phyloP scores from a whole-genome alignment of 768 basidiomycete genomes.

The Lactarius akahatsu region DNA sequence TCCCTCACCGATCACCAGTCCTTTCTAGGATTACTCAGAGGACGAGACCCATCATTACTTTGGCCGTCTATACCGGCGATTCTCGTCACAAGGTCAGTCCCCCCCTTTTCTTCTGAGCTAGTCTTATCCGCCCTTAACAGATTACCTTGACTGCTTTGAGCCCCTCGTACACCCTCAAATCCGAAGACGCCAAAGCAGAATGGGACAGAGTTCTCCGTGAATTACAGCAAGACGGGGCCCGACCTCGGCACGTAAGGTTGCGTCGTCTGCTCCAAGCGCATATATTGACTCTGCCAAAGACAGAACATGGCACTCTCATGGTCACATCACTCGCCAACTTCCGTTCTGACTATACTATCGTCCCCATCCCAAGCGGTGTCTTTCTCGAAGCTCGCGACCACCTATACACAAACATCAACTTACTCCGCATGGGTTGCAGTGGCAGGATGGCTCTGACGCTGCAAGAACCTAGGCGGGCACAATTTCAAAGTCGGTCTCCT shows the following conservation, averaged over 20 bases:
- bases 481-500: constrained; percentile 4
- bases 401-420: constrained; percentile 78
- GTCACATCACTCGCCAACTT: constrained; percentile 85
- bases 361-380: constrained; percentile 70
- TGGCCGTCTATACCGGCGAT: constrained; percentile 79
- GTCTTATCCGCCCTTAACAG: constrained; percentile 36
- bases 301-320: constrained; percentile 67
- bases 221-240: constrained; percentile 67
- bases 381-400: constrained; percentile 62
- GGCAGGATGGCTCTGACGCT: constrained; percentile 77
- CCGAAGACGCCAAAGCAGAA: constrained; percentile 48
- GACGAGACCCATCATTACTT: constrained; percentile 54
- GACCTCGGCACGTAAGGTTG: constrained; percentile 59
- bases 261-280: constrained; percentile 18
- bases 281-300: constrained; percentile 39
- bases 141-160: constrained; percentile 59
- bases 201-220: constrained; percentile 62
- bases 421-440: constrained; percentile 81
- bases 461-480: constrained; percentile 64
- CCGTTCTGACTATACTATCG: constrained; percentile 83
- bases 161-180: constrained; percentile 43
- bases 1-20: not conserved
- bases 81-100: constrained; percentile 55
- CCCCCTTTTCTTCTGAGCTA: not conserved
- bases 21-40: constrained; percentile 63